Base-by-base conservation (phyloP, 805 yeast species). In the Yarrowia keelungensis region DNA sequence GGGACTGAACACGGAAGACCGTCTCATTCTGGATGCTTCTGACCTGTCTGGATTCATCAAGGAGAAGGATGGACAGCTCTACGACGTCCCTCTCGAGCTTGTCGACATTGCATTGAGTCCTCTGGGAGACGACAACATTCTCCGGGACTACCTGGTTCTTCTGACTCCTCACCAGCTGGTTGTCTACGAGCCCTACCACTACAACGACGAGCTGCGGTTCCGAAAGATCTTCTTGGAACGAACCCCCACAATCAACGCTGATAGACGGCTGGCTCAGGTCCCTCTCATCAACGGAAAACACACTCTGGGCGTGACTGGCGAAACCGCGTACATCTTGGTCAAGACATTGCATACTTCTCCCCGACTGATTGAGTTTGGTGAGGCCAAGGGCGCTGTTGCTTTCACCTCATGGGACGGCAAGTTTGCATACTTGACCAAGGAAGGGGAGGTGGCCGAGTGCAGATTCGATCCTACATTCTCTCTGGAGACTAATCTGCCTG, bases 381-480 rank as follows among this genome's bases (percentile, higher is more conserved):
- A 62, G 56, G 15, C 45, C 16, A 38, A 62, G 38, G 56, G 67
- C 8, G 54, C 54, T 10, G 39, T 22, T 15, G 45, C 56, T 8
- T 62, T 62, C 39, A 36, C 65, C 15, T 43, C 65, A 5, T 59
- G 65, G 65, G 65, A 59, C 42, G 50, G 51, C n/a, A 59, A 59
- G 51, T 59, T 59, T 43, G 51, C 51, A 1, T 62, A 62, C 39
- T 10, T 62, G 56, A 62, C 54, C 3, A 19, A 36, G 4, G 47
- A 38, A 2, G 67, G 67, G 8, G 67, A 62, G 16, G 56, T 62
- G 39, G 67, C 56, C 5, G 50, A 56, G 81, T 77, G 50, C 82
- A 72, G 84, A 83, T 70, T 89, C 87, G 74, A 85, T 88, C 11
- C 85, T 85, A 72, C 83, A 82, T 56, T 80, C 87, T 76, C 93